Evolutionary conservation across 805 yeast species (phyloP), one percentile per base, ranked within the genome.

Genomic region (Kuraishia molischiana): DNA sequence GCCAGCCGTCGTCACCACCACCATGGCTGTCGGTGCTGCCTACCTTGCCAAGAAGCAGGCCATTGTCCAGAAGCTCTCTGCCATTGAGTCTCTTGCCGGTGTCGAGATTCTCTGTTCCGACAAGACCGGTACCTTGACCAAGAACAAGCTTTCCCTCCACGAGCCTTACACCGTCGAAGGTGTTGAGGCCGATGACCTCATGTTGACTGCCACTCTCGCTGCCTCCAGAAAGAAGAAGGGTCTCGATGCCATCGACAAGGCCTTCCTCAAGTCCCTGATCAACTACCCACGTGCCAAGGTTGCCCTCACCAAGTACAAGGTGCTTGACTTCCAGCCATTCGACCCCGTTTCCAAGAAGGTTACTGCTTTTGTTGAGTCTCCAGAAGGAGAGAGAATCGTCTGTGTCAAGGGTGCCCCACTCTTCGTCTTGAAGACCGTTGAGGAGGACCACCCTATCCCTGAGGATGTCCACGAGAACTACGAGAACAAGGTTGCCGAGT

Each of bases 21-120:
- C 96, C 64, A 86, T 87, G 96, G 97, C 97, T 66, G 97, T 89
- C 68, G 97, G 97, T 79, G 97, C 96, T 65, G 95, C 96, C 61
- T 85, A 87, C 82, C 74, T 87, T 61, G 96, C 96, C 57, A 85
- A 86, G 78, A 87, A 86, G 70, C 85, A 85, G 70, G 96, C 96
- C 53, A 87, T 87, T 74, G 97, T 87, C 56, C 96, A 87, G 70
- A 87, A 87, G 65, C 75, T 87, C 59, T 84, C 95, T 64, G 96
- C 96, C 51, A 87, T 87, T 70, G 97, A 87, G 72, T 87, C 95
- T 47, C 73, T 87, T 54, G 97, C 95, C 50, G 95, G 95, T 79
- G 96, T 87, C 59, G 95, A 89, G 72, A 85, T 87, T 67, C 76
- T 87, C 65, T 87, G 97, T 80, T 87, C 96, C 56, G 97, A 87